These are phyloP conservation scores for Sequoia sempervirens DNA, from an alignment of 75 land plant genomes.

Conservation along the genomic window DNA sequence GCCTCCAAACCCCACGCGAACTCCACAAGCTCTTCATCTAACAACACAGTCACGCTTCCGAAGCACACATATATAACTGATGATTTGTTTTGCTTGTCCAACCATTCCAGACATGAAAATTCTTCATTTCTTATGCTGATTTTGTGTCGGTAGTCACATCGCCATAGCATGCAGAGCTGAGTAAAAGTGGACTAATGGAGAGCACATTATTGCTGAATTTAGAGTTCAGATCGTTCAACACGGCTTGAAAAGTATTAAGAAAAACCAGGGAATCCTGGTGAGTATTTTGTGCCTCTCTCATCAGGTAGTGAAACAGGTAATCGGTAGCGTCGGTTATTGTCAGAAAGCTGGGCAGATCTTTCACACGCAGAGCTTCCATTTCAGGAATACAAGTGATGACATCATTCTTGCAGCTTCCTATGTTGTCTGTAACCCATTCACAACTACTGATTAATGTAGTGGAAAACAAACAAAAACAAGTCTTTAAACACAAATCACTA, in stretches of 20 bases:
- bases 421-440: not conserved
- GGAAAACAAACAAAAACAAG: not conserved
- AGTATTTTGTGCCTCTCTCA: constrained; percentile 6
- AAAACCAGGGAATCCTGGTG: not conserved
- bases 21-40: too few species aligned
- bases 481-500: not conserved
- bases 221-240: not conserved
- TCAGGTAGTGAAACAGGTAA: constrained; percentile 9
- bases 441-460: not conserved
- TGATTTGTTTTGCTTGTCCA: too few species aligned
- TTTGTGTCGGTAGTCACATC: too few species aligned
- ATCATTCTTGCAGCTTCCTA: not conserved
- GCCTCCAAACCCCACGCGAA: too few species aligned
- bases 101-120: too few species aligned
- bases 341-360: constrained; percentile 18
- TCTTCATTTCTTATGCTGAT: too few species aligned
- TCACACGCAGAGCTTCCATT: constrained; percentile 5
- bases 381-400: constrained; percentile 16
- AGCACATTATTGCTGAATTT: too few species aligned
- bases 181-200: too few species aligned
- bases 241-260: constrained; percentile 9
- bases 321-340: constrained; percentile 3
- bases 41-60: too few species aligned
- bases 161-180: too few species aligned
- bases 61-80: too few species aligned